Evolutionary conservation across 495 filamentous ascomycete species (phyloP).

Genomic region (Talaromyces wortmannii): DNA sequence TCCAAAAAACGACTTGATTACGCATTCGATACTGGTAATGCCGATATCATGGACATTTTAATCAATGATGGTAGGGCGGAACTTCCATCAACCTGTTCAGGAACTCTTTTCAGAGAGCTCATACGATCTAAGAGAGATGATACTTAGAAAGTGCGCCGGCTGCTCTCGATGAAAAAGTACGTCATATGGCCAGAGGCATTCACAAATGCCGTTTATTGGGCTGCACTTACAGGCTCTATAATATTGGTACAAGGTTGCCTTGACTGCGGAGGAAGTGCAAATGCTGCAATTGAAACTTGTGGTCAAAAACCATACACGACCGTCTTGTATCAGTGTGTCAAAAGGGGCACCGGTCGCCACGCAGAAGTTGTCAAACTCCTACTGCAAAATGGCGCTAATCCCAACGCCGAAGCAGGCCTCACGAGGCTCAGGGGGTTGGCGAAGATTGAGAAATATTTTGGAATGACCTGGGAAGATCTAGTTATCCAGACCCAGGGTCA

Average conservation of each 20-base stretch:
- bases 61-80: background rate
- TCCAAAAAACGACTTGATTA: background rate
- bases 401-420: background rate
- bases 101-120: background rate
- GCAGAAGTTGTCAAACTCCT: background rate
- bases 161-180: background rate
- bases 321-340: background rate
- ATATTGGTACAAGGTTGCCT: background rate
- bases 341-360: background rate
- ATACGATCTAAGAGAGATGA: background rate
- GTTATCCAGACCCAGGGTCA: background rate
- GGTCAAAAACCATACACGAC: background rate
- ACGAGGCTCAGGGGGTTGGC: background rate
- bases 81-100: background rate
- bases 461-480: background rate
- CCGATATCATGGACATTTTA: background rate
- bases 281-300: background rate
- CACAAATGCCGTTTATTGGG: background rate
- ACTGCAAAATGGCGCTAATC: background rate
- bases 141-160: background rate
- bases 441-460: background rate
- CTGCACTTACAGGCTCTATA: background rate
- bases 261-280: background rate
- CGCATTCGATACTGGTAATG: background rate
- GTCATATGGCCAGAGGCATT: background rate